Conservation (phyloP, 2,329 filamentous ascomycete species). For the Trichoderma sp. region DNA sequence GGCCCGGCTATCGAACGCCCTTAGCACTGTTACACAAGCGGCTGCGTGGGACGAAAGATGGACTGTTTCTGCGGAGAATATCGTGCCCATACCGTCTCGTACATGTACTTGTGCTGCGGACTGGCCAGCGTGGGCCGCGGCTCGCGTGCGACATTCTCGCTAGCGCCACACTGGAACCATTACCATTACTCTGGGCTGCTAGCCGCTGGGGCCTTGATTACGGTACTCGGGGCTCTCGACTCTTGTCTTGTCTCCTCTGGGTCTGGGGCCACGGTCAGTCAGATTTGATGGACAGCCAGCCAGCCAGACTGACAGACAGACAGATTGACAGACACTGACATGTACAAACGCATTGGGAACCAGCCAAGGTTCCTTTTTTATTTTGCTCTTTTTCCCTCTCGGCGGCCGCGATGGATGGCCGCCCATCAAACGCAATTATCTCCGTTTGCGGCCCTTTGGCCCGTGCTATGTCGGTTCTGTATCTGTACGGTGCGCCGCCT, state of each 20-base stretch:
- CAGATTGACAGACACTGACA: background rate
- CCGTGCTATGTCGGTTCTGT: constrained; percentile 9
- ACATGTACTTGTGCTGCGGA: constrained; percentile 13
- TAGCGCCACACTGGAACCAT: constrained; percentile 36
- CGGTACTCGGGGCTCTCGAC: constrained; percentile 17
- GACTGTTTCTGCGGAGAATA: constrained; percentile 22
- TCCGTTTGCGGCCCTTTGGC: constrained; percentile 13
- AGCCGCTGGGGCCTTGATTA: constrained; percentile 1
- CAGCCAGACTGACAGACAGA: background rate
- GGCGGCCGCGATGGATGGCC: background rate
- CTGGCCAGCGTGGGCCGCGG: constrained; percentile 30
- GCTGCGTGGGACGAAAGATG: constrained; percentile 5
- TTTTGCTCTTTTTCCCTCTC: background rate
- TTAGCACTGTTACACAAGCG: constrained; percentile 6
- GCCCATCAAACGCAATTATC: background rate
- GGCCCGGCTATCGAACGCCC: constrained; percentile 10
- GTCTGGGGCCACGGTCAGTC: background rate
- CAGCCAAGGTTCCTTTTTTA: background rate
- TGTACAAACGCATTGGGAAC: background rate
- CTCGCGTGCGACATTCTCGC: constrained; percentile 33
- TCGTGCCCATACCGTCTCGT: background rate
- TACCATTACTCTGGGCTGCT: constrained; percentile 34
- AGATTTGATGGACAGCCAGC: background rate
- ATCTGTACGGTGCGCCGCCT: background rate
- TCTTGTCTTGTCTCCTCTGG: background rate